A percentile compares a stretch with the other conserved stretches of the same genome.
Conservation (phyloP, 306 rosid species). For the Trifolium pratense region DNA sequence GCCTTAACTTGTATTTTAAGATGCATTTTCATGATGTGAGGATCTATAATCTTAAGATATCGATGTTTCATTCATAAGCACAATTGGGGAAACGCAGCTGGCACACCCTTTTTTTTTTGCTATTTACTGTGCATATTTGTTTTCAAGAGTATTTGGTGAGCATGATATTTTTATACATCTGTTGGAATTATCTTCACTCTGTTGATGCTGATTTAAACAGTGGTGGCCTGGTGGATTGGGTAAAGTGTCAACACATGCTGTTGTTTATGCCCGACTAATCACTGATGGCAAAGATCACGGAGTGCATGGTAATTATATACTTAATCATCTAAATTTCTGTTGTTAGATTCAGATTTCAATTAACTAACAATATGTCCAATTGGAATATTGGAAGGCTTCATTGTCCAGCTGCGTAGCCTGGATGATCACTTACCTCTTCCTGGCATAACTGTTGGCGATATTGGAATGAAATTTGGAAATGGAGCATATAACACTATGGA, state of each 20-base stretch:
- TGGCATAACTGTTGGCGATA: slow-evolving; percentile 92
- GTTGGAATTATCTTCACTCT: slow-evolving; percentile 37
- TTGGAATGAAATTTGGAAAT: slow-evolving; percentile 93
- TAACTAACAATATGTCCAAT: slow-evolving; percentile 30
- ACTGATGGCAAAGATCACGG: slow-evolving; percentile 76
- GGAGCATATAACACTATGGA: slow-evolving; percentile 98
- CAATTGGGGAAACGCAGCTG: slow-evolving; percentile 14
- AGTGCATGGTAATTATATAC: slow-evolving; percentile 73
- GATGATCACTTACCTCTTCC: slow-evolving; percentile 94
- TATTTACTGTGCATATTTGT: slow-evolving; percentile 23
- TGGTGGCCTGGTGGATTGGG: slow-evolving; percentile 99
- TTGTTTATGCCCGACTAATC: slow-evolving; percentile 82
- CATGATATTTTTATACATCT: slow-evolving; percentile 5
- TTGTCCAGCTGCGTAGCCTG: slow-evolving; percentile 92
- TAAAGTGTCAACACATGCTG: slow-evolving; percentile 82
- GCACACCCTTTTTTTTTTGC: background rate
- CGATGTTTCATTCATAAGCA: slow-evolving; percentile 15
- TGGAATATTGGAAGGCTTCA: slow-evolving; percentile 82
- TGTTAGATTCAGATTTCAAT: slow-evolving; percentile 18
- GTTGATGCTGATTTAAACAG: slow-evolving; percentile 55
- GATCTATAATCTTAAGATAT: slow-evolving; percentile 21
- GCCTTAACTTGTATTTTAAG: slow-evolving; percentile 18
- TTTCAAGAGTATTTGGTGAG: slow-evolving; percentile 13
- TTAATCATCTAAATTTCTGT: slow-evolving; percentile 26
- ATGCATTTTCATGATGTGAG: slow-evolving; percentile 25